phyloP scores from a whole-genome alignment of 257 asterid genomes.

The Galeopsis tetrahit region DNA sequence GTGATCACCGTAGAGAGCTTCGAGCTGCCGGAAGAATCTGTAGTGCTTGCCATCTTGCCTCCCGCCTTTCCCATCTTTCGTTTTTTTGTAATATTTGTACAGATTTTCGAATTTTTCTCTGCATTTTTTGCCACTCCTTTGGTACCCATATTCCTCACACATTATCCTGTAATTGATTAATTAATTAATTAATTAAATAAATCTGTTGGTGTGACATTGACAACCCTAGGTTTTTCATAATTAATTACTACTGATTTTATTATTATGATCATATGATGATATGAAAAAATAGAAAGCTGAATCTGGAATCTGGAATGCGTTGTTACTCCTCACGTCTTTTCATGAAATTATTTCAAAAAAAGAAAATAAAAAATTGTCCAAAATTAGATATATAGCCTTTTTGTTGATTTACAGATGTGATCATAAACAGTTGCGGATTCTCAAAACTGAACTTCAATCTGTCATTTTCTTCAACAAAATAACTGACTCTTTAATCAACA shows the following conservation, averaged over 20 bases:
- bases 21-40: conserved; percentile 90
- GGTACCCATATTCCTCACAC: conserved; percentile 83
- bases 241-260: no score
- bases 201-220: background rate
- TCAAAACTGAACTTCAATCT: conserved; percentile 37
- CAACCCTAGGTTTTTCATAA: conserved; percentile 56
- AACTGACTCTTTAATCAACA: conserved; percentile 24
- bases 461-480: conserved; percentile 35
- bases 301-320: conserved; percentile 25
- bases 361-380: background rate
- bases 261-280: conserved; percentile 48
- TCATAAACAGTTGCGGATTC: conserved; percentile 38
- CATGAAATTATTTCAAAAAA: conserved; percentile 16
- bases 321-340: conserved; percentile 29
- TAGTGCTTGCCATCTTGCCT: conserved; percentile 93
- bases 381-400: background rate
- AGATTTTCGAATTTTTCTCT: conserved; percentile 92
- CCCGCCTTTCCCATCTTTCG: conserved; percentile 93
- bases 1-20: conserved; percentile 81
- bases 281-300: no score
- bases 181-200: background rate
- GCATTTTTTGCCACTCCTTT: conserved; percentile 92
- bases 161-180: conserved; percentile 69
- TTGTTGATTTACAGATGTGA: conserved; percentile 24
- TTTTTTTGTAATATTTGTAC: conserved; percentile 94